Conservation (phyloP, 768 basidiomycete genomes). For the Suillus americanus region DNA sequence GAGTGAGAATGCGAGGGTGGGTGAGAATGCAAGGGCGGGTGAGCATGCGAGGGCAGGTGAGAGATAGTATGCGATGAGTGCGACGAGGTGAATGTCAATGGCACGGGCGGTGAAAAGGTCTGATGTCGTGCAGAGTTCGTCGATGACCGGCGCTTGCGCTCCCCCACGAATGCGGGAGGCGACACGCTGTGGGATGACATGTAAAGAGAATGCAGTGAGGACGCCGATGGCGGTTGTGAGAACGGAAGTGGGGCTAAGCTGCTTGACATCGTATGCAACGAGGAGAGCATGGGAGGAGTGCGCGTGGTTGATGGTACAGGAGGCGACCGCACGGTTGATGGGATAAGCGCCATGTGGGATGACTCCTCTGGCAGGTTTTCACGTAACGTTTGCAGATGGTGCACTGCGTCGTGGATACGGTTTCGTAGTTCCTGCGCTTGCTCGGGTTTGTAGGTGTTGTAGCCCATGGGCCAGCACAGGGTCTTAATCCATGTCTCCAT, state of each 20-base stretch:
- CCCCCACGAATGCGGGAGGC: constrained; percentile 3
- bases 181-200: neutral
- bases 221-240: neutral
- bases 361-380: constrained; percentile 15
- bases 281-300: neutral
- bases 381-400: constrained; percentile 17
- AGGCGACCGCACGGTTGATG: neutral
- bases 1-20: neutral
- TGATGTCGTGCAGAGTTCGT: constrained; percentile 10
- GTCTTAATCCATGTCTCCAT: constrained; percentile 59
- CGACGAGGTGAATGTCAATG: neutral
- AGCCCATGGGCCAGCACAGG: constrained; percentile 67
- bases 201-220: neutral
- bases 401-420: constrained; percentile 56
- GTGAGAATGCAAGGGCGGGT: neutral
- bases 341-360: neutral
- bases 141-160: constrained; percentile 12
- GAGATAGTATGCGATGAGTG: constrained; percentile 3
- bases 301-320: neutral
- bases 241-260: neutral
- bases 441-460: constrained; percentile 44
- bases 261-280: constrained; percentile 1
- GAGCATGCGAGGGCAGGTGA: neutral
- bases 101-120: neutral
- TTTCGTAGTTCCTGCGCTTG: constrained; percentile 45